Evolutionary conservation across 805 yeast genomes (phyloP).

Genomic region (Yarrowia porcina): DNA sequence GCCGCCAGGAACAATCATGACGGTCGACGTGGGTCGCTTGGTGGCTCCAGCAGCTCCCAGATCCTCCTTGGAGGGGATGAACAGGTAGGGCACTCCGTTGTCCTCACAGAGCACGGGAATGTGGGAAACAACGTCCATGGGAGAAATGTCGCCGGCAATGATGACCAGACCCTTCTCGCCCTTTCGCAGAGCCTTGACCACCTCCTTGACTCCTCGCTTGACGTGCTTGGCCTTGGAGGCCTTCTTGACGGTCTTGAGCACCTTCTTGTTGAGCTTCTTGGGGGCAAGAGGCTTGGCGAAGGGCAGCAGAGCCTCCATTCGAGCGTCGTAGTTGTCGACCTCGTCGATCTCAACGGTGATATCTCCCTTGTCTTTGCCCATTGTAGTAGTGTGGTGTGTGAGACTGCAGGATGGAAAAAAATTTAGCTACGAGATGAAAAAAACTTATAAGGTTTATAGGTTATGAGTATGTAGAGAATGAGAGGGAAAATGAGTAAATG

Average conservation of each 20-base stretch:
- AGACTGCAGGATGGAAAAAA: conserved; percentile 19
- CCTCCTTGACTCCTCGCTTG: conserved; percentile 98
- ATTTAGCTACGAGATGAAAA: conserved; percentile 13
- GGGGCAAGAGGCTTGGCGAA: conserved; percentile 95
- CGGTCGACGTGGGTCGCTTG: conserved; percentile 97
- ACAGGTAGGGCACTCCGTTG: conserved; percentile 81
- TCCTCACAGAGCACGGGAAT: conserved; percentile 98
- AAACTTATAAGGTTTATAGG: conserved; percentile 13
- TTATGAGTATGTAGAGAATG: not conserved
- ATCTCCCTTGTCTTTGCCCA: conserved; percentile 34
- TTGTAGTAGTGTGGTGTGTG: conserved; percentile 26
- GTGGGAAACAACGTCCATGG: conserved; percentile 95
- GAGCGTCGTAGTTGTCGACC: conserved; percentile 82
- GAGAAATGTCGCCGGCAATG: conserved; percentile 97
- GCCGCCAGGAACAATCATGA: conserved; percentile 95
- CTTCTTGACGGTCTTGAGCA: conserved; percentile 91
- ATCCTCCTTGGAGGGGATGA: conserved; percentile 96
- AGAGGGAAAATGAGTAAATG: too few relatives aligned
- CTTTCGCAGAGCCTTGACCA: conserved; percentile 94
- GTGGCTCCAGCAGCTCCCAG: conserved; percentile 99
- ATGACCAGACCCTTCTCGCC: conserved; percentile 97
- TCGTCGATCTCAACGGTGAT: conserved; percentile 28
- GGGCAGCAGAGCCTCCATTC: conserved; percentile 85
- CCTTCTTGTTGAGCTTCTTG: conserved; percentile 91
- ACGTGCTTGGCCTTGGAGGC: conserved; percentile 98